Evolutionary conservation across 805 yeast species (phyloP).

Genomic region (Clavispora carvajalis): DNA sequence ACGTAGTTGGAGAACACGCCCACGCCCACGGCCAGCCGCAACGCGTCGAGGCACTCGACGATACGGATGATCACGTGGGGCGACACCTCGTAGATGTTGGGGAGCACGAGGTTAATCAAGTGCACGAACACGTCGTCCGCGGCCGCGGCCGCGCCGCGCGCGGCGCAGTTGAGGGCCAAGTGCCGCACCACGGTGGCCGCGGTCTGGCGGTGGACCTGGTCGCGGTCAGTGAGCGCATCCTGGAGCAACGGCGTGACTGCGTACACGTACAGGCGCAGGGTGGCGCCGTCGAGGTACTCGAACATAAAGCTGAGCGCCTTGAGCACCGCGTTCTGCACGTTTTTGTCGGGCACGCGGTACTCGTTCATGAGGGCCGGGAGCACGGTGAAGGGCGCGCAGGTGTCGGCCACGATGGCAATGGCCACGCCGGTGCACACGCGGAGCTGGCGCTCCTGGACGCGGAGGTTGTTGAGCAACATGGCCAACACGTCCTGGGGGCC

Average conservation of each 20-base stretch:
- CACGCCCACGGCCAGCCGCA: constrained; percentile 67
- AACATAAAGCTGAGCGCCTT: constrained; percentile 88
- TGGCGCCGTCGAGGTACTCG: constrained; percentile 77
- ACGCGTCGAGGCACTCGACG: constrained; percentile 70
- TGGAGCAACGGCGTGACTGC: constrained; percentile 74
- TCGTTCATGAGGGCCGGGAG: constrained; percentile 95
- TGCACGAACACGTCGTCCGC: constrained; percentile 81
- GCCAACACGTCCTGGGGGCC: constrained; percentile 95
- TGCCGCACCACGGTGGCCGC: constrained; percentile 85
- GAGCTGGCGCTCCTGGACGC: constrained; percentile 92
- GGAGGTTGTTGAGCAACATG: constrained; percentile 73
- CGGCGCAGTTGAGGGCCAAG: constrained; percentile 66
- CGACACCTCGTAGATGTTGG: constrained; percentile 89
- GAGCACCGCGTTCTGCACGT: constrained; percentile 92
- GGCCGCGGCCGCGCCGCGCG: constrained; percentile 48
- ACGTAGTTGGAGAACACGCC: constrained; percentile 71
- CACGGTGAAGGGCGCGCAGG: constrained; percentile 89
- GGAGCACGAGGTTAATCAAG: constrained; percentile 72
- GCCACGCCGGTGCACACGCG: constrained; percentile 98
- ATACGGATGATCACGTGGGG: constrained; percentile 90
- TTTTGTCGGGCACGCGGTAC: constrained; percentile 83
- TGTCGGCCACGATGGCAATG: constrained; percentile 91
- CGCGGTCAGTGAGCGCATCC: constrained; percentile 87
- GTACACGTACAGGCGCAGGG: constrained; percentile 76
- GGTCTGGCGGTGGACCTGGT: constrained; percentile 90